These are phyloP conservation scores for Elaeis oleifera DNA, from an alignment of 202 grass and related monocot genomes.

Conservation along the genomic window DNA sequence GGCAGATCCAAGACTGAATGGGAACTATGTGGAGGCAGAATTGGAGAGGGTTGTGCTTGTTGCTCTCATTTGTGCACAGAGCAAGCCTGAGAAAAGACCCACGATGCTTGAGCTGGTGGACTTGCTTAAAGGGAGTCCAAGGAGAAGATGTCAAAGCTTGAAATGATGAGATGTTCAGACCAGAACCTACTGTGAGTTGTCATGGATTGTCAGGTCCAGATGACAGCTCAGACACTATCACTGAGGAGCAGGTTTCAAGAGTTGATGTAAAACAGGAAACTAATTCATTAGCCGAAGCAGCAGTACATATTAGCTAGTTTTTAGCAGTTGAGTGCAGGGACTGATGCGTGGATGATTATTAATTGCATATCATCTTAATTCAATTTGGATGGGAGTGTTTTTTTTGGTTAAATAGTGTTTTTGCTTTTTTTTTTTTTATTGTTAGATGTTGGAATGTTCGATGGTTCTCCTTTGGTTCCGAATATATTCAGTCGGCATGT, in stretches of 20 bases:
- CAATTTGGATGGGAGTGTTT: too few relatives aligned
- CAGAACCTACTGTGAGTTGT: constrained; percentile 14
- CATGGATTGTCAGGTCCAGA: constrained; percentile 17
- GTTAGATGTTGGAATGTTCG: too few relatives aligned
- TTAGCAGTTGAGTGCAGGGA: too few relatives aligned
- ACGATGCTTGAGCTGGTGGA: constrained; percentile 67
- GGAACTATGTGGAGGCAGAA: constrained; percentile 44
- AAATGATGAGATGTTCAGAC: constrained; percentile 69
- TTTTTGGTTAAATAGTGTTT: too few relatives aligned
- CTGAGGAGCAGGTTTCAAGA: constrained; percentile 40
- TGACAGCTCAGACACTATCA: constrained; percentile 29
- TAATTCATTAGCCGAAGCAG: constrained; percentile 30
- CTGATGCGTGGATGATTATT: too few relatives aligned
- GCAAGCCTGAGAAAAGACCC: constrained; percentile 55
- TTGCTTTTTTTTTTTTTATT: too few relatives aligned
- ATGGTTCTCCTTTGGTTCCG: too few relatives aligned
- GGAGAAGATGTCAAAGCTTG: constrained; percentile 51
- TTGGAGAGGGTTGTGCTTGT: constrained; percentile 72
- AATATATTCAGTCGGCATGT: too few relatives aligned
- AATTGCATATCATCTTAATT: too few relatives aligned
- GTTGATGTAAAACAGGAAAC: constrained; percentile 24
- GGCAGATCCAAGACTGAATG: constrained; percentile 63
- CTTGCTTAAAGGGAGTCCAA: constrained; percentile 69
- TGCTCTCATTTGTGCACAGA: constrained; percentile 62
- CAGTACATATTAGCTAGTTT: constrained; percentile 38